Evolutionary conservation across 1,284 basidiomycete genomes (phyloP), one percentile per base, ranked within the genome.

Genomic region (Vanrija humicola): DNA sequence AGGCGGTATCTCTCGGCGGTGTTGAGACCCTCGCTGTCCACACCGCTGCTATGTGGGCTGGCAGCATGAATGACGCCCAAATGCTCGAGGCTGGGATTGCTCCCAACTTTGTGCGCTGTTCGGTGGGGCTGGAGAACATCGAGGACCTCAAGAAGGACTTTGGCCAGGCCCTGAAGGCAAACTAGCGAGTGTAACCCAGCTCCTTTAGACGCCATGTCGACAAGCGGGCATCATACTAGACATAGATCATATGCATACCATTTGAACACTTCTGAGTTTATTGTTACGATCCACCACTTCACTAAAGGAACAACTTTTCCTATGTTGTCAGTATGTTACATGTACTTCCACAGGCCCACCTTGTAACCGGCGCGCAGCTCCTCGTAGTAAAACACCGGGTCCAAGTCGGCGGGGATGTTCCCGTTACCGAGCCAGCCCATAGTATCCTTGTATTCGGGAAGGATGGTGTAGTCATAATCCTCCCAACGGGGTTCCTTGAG

Each of bases 401-500:
- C 52, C 19, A 44, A 3, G 14, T 51, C 26, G 18, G 46, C 46
- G 14, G 48, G 38, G 9, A 59, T 43, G 47, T 59, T 43, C 18
- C 57, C 57, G 25, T 59, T 43, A 3, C 57, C 57, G 18, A 59
- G 57, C 57, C 57, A 59, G 25, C 45, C 50, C 57, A 59, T 59
- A 1, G 38, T 26, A 29, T 55, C 43, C 18, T 42, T 26, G 53
- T 52, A 59, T 10, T 43, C 57, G 5, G 21, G n/a, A 15, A 8
- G 29, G 47, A 50, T 46, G 42, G 51, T 45, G 43, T 55, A 69
- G 5, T 66, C 56, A 45, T 53, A 73, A 51, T 73, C 72, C 52
- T 74, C 72, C 67, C 67, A 74, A 1, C 70, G 63, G 1, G 68
- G 68, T 45, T 68, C n/a, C 19, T 53, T 55, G 48, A 66, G 54